Percentiles rank a stretch among this genome's conserved stretches.
phyloP scores from a whole-genome alignment of 768 basidiomycete genomes.

The Glaciozyma martinii region DNA sequence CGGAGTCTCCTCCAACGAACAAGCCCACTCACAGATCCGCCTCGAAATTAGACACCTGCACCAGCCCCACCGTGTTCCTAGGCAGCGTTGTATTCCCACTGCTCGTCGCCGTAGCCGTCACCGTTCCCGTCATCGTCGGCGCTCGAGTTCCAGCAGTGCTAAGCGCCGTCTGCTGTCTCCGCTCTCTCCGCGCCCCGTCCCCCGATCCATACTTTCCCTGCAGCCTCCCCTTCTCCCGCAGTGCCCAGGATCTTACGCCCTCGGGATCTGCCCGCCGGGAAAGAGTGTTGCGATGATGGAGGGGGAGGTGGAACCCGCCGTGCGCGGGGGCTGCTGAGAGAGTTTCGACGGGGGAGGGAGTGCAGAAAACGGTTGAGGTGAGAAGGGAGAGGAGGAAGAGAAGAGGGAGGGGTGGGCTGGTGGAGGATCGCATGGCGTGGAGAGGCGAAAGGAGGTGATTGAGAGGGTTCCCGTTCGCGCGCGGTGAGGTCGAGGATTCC shows the following conservation, averaged over 20 bases:
- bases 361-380: neutral
- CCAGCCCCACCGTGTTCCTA: constrained; percentile 14
- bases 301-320: constrained; percentile 4
- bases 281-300: constrained; percentile 3
- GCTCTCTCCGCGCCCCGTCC: neutral
- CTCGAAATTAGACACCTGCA: constrained; percentile 32
- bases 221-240: constrained; percentile 23
- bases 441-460: no score
- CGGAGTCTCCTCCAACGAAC: constrained; percentile 41
- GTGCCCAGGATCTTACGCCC: constrained; percentile 16
- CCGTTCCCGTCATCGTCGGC: neutral
- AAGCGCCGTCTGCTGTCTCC: neutral
- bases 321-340: neutral
- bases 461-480: no score
- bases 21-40: constrained; percentile 34
- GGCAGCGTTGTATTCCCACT: neutral
- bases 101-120: neutral
- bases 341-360: neutral
- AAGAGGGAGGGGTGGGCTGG: neutral
- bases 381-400: constrained; percentile 10
- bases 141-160: neutral
- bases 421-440: no score
- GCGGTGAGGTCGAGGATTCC: no score
- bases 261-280: constrained; percentile 8
- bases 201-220: constrained; percentile 14